Evolutionary conservation across 2,329 filamentous ascomycete species (phyloP), one percentile per base, ranked within the genome.

Genomic region (Fusarium compactum): DNA sequence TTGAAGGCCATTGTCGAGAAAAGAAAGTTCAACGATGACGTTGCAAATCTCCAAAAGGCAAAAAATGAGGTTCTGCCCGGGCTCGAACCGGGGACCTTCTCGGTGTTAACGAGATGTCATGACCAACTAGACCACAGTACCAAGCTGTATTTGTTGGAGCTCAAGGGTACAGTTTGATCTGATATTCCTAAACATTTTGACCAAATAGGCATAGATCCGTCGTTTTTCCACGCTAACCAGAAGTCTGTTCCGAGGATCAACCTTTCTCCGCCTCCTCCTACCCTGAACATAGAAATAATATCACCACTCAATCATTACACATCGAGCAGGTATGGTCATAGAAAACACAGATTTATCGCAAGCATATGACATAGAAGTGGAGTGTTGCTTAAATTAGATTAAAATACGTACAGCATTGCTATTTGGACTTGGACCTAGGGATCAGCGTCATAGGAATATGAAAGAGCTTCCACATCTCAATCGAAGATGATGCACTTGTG

Each of bases 201-300:
- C 16, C 5, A 6, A 38, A 11, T n/a, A 6, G 34, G 18, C 3
- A n/a, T 38, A n/a, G 34, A 3, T 5, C 0, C 3, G 2, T 10
- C 2, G 5, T 5, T 18, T 18, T 11, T 9, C 32, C 5, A 5
- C 9, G 16, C 32, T 18, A 3, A 18, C 16, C 0, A 5, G 8
- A 10, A 18, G 1, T 10, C 2, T 2, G 0, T 6, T 1, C 9
- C 1, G 1, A 10, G 32, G 16, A 34, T 6, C 16, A 34, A 6
- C 5, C 8, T 18, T 38, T 38, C 32, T 38, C 32, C 32, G 16
- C 2, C 9, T 4, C 32, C 16, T 0, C 9, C 16, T 38, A 38
- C 32, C 32, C 32, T 38, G 8, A 11, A 38, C 16, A 9, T 18
- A 34, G 0, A 5, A 34, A 18, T 6, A 18, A 18, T 8, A 18